phyloP scores from a whole-genome alignment of 805 yeast genomes.

The Ogataea neopini region DNA sequence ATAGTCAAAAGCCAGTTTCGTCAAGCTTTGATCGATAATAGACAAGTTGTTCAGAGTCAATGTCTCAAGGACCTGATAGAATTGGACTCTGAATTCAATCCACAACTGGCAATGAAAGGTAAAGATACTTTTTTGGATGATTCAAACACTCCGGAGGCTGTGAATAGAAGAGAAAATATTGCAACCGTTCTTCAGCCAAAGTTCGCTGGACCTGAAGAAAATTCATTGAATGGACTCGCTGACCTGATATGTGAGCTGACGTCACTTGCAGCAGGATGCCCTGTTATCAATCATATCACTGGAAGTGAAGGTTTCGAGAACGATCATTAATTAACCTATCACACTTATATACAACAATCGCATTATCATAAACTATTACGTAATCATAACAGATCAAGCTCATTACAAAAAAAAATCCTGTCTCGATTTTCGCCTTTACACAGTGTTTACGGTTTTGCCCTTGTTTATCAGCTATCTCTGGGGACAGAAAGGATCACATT shows the following conservation, averaged over 20 bases:
- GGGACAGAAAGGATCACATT: neutral
- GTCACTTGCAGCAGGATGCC: neutral
- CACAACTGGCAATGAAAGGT: neutral
- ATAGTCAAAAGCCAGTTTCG: conserved; percentile 16
- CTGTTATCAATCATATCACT: neutral
- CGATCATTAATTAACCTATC: neutral
- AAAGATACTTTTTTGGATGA: neutral
- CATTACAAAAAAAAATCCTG: conserved; percentile 1
- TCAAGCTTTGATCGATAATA: conserved; percentile 21
- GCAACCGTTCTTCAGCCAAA: conserved; percentile 7
- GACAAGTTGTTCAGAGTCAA: conserved; percentile 21
- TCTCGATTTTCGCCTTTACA: conserved; percentile 11
- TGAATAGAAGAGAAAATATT: conserved; percentile 6
- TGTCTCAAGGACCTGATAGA: conserved; percentile 16
- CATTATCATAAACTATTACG: neutral
- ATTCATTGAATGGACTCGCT: conserved; percentile 18
- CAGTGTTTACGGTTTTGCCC: conserved; percentile 4
- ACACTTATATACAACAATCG: neutral
- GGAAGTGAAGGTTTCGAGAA: neutral
- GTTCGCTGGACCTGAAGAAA: conserved; percentile 10
- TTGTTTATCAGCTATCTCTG: neutral
- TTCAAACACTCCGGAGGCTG: conserved; percentile 4
- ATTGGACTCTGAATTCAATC: conserved; percentile 19
- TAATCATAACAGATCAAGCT: neutral
- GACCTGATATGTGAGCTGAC: conserved; percentile 14